Evolutionary conservation across 345 rosid genomes (phyloP).

Genomic region (Eucalyptus curtisii): DNA sequence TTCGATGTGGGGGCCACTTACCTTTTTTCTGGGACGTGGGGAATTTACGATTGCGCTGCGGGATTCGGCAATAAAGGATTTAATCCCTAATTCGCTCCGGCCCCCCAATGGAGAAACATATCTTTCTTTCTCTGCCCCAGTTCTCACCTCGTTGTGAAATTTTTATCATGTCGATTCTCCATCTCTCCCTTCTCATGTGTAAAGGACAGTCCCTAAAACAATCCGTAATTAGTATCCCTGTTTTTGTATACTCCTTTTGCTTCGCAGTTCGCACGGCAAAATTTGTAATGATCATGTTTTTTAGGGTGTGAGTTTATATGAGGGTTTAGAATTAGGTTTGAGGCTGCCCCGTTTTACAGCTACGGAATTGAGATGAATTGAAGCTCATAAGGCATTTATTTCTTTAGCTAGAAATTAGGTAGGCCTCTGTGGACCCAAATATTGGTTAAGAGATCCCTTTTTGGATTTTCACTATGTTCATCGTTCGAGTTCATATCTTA

Average conservation of each 20-base stretch:
- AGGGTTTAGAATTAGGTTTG: too few species aligned
- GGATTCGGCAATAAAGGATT: neutral
- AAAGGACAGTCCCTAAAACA: rapidly evolving
- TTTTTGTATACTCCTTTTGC: neutral
- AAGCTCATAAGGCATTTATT: neutral
- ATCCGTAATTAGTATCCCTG: rapidly evolving
- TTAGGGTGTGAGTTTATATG: too few species aligned
- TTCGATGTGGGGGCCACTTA: neutral
- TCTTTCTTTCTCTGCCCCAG: too few species aligned
- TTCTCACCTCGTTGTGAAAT: too few species aligned
- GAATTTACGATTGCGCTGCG: too few species aligned
- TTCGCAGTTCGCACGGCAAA: neutral
- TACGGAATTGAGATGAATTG: neutral
- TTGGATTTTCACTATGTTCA: neutral
- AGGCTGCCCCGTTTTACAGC: too few species aligned
- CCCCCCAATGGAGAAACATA: too few species aligned
- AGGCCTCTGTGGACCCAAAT: neutral
- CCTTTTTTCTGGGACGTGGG: neutral
- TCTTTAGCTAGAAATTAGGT: neutral
- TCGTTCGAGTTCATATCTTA: neutral
- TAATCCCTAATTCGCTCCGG: neutral
- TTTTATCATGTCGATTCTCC: too few species aligned
- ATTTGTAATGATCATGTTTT: neutral
- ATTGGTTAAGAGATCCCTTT: neutral
- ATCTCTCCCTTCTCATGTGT: rapidly evolving